Evolutionary conservation across 1,284 basidiomycete genomes (phyloP).

Genomic region (Marasmius tenuissimus): DNA sequence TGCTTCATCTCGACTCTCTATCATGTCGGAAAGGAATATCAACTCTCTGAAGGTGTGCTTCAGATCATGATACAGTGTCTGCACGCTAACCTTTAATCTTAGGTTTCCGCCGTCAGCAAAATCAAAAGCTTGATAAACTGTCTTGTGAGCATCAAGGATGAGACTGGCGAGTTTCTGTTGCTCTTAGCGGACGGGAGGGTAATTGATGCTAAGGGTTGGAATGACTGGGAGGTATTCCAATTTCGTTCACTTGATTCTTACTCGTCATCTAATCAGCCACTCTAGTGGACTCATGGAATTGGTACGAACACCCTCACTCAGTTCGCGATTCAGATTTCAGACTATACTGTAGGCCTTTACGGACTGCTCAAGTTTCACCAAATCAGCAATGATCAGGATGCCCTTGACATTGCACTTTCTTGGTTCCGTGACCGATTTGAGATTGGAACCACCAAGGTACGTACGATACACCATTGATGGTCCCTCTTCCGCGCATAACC

Average conservation of each 20-base stretch:
- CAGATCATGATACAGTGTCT: slow-evolving; percentile 1
- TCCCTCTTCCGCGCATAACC: background rate
- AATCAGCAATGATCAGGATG: slow-evolving; percentile 41
- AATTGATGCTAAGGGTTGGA: slow-evolving; percentile 69
- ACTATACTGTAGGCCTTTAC: slow-evolving; percentile 41
- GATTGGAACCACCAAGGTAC: slow-evolving; percentile 55
- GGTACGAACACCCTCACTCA: slow-evolving; percentile 22
- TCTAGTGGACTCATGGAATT: slow-evolving; percentile 63
- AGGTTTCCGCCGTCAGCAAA: slow-evolving; percentile 29
- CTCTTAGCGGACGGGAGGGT: slow-evolving; percentile 54
- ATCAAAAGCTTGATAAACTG: slow-evolving; percentile 54
- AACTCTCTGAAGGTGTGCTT: slow-evolving; percentile 27
- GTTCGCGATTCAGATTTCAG: background rate
- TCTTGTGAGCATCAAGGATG: slow-evolving; percentile 61
- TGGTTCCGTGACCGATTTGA: slow-evolving; percentile 61
- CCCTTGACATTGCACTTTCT: slow-evolving; percentile 46
- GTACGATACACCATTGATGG: background rate
- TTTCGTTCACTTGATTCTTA: background rate
- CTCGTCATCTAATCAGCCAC: background rate
- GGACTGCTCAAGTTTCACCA: slow-evolving; percentile 45
- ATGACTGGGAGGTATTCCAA: slow-evolving; percentile 53
- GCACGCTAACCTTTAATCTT: slow-evolving; percentile 9
- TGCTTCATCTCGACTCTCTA: slow-evolving; percentile 2
- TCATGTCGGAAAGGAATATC: slow-evolving; percentile 33
- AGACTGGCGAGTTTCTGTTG: slow-evolving; percentile 57